A percentile compares a stretch with the other conserved stretches of the same genome.
phyloP scores from a whole-genome alignment of 164 flowering plant species.

The Piper betle region DNA sequence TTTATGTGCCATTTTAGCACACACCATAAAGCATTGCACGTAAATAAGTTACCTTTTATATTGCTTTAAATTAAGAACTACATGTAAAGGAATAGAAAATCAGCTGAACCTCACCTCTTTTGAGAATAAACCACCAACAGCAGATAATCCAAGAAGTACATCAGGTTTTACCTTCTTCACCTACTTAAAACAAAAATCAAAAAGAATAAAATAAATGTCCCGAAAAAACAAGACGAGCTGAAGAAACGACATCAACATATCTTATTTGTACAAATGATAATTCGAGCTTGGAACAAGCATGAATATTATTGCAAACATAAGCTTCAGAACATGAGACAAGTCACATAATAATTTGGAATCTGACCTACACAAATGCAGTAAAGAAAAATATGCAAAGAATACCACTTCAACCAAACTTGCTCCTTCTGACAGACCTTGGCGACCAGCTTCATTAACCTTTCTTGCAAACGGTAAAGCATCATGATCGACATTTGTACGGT shows the following conservation, averaged over 20 bases:
- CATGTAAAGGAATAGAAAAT: background rate
- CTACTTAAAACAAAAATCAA: constrained; percentile 24
- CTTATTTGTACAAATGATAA: background rate
- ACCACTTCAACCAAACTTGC: constrained; percentile 95
- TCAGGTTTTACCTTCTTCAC: constrained; percentile 86
- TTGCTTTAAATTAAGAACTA: background rate
- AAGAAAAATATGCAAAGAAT: background rate
- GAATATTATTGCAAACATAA: too few relatives aligned
- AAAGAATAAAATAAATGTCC: background rate
- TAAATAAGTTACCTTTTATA: too few relatives aligned
- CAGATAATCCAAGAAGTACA: constrained; percentile 96
- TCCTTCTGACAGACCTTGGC: constrained; percentile 76
- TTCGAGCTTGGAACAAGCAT: too few relatives aligned
- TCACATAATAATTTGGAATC: background rate
- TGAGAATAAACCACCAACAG: constrained; percentile 91
- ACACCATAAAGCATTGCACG: too few relatives aligned
- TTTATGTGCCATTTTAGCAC: too few relatives aligned
- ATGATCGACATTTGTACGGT: constrained; percentile 65
- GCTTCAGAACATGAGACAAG: too few relatives aligned
- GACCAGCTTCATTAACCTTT: constrained; percentile 52
- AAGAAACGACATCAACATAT: background rate
- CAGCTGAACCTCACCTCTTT: constrained; percentile 49
- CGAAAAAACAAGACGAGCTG: background rate
- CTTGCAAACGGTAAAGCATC: constrained; percentile 86
- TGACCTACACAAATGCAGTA: background rate